A percentile compares a stretch with the other conserved stretches of the same genome.
Conservation (phyloP, 169 alveolate genomes). For the Babesia bigemina region DNA sequence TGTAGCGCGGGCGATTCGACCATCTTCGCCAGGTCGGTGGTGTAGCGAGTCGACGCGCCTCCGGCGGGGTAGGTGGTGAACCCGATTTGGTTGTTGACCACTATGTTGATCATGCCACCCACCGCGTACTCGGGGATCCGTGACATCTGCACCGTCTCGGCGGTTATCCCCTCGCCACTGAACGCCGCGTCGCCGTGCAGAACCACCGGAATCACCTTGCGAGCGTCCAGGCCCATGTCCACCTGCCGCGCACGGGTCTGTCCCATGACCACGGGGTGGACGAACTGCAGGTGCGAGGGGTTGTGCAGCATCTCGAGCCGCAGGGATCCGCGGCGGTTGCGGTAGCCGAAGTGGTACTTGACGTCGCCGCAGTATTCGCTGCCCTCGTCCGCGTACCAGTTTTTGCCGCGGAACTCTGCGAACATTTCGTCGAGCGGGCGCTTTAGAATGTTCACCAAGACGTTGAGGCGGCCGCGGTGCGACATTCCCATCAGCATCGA, state of each 20-base stretch:
- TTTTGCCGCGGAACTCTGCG: conserved; percentile 79
- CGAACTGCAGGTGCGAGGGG: conserved; percentile 94
- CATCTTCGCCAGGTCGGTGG: conserved; percentile 90
- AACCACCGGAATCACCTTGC: conserved; percentile 83
- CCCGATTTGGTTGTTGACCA: conserved; percentile 93
- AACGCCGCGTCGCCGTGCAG: conserved; percentile 96
- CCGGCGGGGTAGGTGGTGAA: conserved; percentile 93
- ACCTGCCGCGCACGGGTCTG: conserved; percentile 88
- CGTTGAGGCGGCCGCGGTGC: conserved; percentile 95
- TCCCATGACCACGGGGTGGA: conserved; percentile 91
- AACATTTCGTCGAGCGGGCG: conserved; percentile 89
- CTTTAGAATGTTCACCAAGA: conserved; percentile 87
- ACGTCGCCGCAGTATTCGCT: conserved; percentile 88
- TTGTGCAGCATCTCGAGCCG: conserved; percentile 85
- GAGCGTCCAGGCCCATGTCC: conserved; percentile 12
- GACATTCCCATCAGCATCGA: conserved; percentile 92
- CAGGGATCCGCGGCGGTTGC: conserved; percentile 76
- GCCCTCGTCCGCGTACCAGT: conserved; percentile 13
- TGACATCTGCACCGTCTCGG: conserved; percentile 91
- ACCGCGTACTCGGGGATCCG: conserved; percentile 84
- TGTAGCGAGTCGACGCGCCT: conserved; percentile 86
- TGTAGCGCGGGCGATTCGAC: conserved; percentile 92
- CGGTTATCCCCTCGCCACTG: conserved; percentile 94
- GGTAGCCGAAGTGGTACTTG: conserved; percentile 91
- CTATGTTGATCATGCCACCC: conserved; percentile 91